A percentile compares a stretch with the other conserved stretches of the same genome.
These are phyloP conservation scores for Rhizopus stolonifer DNA, from an alignment of 371 early-diverging fungal genomes.

Conservation along the genomic window DNA sequence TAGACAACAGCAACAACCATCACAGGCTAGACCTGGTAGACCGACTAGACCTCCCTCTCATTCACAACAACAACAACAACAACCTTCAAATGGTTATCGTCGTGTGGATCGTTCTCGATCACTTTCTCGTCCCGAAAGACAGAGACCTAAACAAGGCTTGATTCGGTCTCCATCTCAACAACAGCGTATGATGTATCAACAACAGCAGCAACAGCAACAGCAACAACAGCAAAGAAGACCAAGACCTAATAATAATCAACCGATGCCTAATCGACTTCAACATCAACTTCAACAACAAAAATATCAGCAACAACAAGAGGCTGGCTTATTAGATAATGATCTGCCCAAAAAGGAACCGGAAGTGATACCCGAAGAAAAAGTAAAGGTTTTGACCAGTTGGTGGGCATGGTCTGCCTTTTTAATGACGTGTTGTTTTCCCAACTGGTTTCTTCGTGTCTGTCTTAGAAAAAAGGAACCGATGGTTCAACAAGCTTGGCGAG, in stretches of 20 bases:
- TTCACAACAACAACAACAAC: constrained; percentile 5
- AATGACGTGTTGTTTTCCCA: constrained; percentile 58
- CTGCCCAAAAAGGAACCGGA: constrained; percentile 3
- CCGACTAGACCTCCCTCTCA: constrained; percentile 11
- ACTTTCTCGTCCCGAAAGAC: constrained; percentile 46
- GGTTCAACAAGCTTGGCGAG: constrained; percentile 70
- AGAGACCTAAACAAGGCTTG: constrained; percentile 46
- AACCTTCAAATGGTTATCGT: constrained; percentile 18
- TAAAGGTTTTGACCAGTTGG: constrained; percentile 51
- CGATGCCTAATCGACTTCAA: constrained; percentile 45
- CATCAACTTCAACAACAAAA: constrained; percentile 46
- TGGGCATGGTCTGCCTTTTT: constrained; percentile 56
- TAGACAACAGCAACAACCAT: constrained; percentile 6
- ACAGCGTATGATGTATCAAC: constrained; percentile 19
- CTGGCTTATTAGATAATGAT: constrained; percentile 9
- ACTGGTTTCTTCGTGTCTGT: constrained; percentile 50
- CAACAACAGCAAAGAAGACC: not conserved
- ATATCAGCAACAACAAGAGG: constrained; percentile 30
- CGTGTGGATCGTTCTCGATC: constrained; percentile 37
- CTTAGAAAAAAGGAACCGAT: constrained; percentile 42
- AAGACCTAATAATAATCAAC: constrained; percentile 26
- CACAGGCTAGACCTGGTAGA: not conserved
- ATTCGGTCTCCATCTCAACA: constrained; percentile 45
- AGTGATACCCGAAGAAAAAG: constrained; percentile 32
- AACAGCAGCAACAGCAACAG: constrained; percentile 1